Percentiles rank a stretch among this genome's conserved stretches.
Evolutionary conservation across 78 protist genomes (phyloP).

Genomic region (Dictyostelium firmibasis): DNA sequence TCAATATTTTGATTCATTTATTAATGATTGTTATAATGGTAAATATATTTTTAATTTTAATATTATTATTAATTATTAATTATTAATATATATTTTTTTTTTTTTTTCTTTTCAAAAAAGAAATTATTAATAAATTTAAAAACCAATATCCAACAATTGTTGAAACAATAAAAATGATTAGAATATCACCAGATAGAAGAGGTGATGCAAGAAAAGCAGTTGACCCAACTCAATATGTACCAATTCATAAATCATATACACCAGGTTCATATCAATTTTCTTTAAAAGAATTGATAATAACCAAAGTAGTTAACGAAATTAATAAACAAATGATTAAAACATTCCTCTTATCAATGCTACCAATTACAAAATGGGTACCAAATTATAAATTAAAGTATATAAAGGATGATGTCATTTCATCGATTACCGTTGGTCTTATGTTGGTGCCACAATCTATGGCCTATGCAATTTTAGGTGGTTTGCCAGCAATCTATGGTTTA

Average conservation of each 20-base stretch:
- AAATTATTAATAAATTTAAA: slow-evolving; percentile 2
- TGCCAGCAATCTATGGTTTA: slow-evolving; percentile 83
- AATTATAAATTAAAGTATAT: slow-evolving; percentile 20
- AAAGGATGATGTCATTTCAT: slow-evolving; percentile 80
- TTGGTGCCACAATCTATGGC: slow-evolving; percentile 84
- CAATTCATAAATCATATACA: slow-evolving; percentile 5
- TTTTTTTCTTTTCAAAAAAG: not conserved
- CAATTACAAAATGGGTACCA: slow-evolving; percentile 18
- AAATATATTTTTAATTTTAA: not conserved
- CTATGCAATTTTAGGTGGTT: slow-evolving; percentile 81
- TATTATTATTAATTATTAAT: not conserved
- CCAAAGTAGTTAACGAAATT: not conserved
- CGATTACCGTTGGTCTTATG: slow-evolving; percentile 85
- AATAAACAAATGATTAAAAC: not conserved
- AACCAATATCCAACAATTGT: not conserved
- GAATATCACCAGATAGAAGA: not conserved
- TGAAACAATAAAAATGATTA: not conserved
- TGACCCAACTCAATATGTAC: not conserved
- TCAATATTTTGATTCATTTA: not conserved
- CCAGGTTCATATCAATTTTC: not conserved
- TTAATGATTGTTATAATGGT: slow-evolving; percentile 14
- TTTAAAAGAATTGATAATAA: not conserved
- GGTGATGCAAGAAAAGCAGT: not conserved
- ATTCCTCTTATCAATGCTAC: not conserved
- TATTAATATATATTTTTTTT: not conserved